These are phyloP conservation scores for Rugonectria rugulosa DNA, from an alignment of 2,329 filamentous ascomycete species.

Conservation along the genomic window DNA sequence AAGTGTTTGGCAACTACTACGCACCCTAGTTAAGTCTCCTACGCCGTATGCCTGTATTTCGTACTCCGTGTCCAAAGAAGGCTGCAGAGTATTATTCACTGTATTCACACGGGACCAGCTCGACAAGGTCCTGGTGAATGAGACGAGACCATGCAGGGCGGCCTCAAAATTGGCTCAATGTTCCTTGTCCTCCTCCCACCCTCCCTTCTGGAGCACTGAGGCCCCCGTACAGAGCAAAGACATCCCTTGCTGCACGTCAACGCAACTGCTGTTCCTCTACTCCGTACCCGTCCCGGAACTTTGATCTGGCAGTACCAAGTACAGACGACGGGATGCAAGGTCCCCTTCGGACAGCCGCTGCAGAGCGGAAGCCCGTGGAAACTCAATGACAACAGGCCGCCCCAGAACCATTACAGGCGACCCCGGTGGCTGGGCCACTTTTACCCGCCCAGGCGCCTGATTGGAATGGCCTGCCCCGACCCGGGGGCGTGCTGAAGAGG, in stretches of 20 bases:
- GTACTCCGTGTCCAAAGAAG: slow-evolving; percentile 2
- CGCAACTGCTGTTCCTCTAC: background rate
- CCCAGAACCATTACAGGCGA: slow-evolving; percentile 18
- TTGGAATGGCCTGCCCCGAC: slow-evolving; percentile 34
- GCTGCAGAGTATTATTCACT: slow-evolving; percentile 5
- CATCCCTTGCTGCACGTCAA: slow-evolving; percentile 10
- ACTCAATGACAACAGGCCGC: slow-evolving; percentile 16
- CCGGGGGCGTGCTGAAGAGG: too few relatives aligned
- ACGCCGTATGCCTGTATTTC: background rate
- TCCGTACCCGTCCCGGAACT: background rate
- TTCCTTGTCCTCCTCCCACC: slow-evolving; percentile 7
- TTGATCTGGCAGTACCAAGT: slow-evolving; percentile 1
- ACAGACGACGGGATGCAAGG: too few relatives aligned
- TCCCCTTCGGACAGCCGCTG: slow-evolving; percentile 7
- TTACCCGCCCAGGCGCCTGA: slow-evolving; percentile 36
- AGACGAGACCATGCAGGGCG: slow-evolving; percentile 14
- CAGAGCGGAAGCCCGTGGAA: slow-evolving; percentile 33
- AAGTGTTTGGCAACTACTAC: too few relatives aligned
- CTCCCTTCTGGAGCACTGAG: background rate
- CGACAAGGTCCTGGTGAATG: slow-evolving; percentile 14
- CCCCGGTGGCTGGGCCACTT: slow-evolving; percentile 35
- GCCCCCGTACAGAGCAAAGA: background rate
- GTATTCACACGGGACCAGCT: slow-evolving; percentile 18
- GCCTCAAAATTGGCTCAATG: slow-evolving; percentile 22
- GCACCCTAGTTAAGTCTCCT: slow-evolving; percentile 2